Conservation (phyloP, 371 early-diverging fungal genomes). For the Mucor piriformis region DNA sequence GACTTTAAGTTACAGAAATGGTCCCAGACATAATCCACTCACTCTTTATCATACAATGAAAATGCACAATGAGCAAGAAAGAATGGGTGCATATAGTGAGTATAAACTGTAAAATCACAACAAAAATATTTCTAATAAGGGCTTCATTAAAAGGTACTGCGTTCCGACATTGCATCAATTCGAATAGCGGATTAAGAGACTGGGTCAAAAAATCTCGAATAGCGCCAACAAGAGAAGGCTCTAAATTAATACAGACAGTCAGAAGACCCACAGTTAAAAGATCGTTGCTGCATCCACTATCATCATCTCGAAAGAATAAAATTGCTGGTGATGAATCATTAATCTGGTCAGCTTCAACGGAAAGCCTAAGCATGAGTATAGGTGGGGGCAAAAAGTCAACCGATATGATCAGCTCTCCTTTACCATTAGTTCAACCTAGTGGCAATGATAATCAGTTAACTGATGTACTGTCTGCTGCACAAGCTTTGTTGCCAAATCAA, state of each 20-base stretch:
- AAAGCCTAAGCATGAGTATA: neutral
- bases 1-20: constrained; percentile 44
- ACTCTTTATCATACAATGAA: constrained; percentile 58
- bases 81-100: constrained; percentile 46
- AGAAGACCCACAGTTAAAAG: constrained; percentile 17
- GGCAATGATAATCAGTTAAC: constrained; percentile 14
- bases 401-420: constrained; percentile 11
- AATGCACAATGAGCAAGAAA: constrained; percentile 30
- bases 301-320: constrained; percentile 14
- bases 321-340: constrained; percentile 5
- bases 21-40: constrained; percentile 39
- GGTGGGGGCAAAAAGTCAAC: constrained; percentile 9
- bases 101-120: neutral
- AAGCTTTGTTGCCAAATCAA: constrained; percentile 37
- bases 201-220: constrained; percentile 37
- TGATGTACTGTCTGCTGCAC: constrained; percentile 42
- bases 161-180: constrained; percentile 43
- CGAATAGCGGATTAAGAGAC: constrained; percentile 44
- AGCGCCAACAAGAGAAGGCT: constrained; percentile 18
- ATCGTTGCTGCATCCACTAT: constrained; percentile 21
- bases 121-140: neutral
- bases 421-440: neutral
- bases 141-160: constrained; percentile 28
- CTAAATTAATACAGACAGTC: constrained; percentile 9
- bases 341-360: constrained; percentile 16